Base-by-base conservation (phyloP, 2,329 filamentous ascomycete genomes). In the Botrytis aclada region DNA sequence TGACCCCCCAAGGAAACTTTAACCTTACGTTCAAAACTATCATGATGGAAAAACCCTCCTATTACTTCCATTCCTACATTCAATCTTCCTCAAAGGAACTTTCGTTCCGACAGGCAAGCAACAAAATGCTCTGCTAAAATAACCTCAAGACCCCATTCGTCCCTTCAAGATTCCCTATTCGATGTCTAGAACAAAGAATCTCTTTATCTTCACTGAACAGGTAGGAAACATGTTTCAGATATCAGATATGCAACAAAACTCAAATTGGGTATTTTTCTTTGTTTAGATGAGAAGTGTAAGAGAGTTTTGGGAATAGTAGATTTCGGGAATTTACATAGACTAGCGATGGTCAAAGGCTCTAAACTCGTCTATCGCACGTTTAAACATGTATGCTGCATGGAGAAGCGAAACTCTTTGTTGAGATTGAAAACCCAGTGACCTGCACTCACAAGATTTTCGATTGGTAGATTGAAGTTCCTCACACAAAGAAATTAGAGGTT, bases 191-290 rank as follows among this genome's bases (percentile, higher is more conserved):
- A 41, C 47, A 67, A 67, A 41, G 65, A 56, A 22, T 54, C 34
- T 43, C 47, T 69, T 58, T 69, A 14, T 41, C 47, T 32, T 32
- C 6, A 69, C 34, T 41, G n/a, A 41, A 43, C 51, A 69, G 37
- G 16, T 8, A 2, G 25, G 20, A 58, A 69, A 69, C 69, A 71
- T 71, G 69, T 71, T 65, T 71, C 69, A 65, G 58, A 71, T 64
- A 10, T 71, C 5, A 71, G 69, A 71, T 64, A 16, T 71, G 69
- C 69, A 71, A 71, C 58, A 71, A 47, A 71, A 20, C 18, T 16
- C 1, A 25, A 10, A 29, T 64, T 20, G 25, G 22, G 12, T 20
- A 10, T 7, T 54, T 54, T 71, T 51, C 58, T 65, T 71, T 71
- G 58, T 65, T 51, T 58, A 10, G 5, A 18, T 25, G 6, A 18